Evolutionary conservation across 129 eudicot species (phyloP).

Genomic region (Chrysanthemum seticuspe): DNA sequence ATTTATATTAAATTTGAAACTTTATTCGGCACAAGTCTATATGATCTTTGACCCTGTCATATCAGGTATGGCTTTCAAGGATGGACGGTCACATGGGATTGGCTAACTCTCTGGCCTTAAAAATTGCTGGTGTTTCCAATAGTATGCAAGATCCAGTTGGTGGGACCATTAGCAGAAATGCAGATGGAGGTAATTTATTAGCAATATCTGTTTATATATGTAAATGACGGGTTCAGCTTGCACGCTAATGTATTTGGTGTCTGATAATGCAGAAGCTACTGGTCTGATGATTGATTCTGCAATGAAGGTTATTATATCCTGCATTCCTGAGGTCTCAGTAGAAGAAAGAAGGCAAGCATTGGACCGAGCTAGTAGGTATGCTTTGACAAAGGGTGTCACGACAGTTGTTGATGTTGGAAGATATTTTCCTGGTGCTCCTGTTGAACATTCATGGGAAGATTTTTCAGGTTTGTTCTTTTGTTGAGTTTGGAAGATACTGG

Average conservation of each 20-base stretch:
- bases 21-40: not conserved
- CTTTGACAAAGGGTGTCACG: slow-evolving; percentile 82
- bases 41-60: not conserved
- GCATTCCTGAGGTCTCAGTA: slow-evolving; percentile 70
- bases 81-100: slow-evolving; percentile 99
- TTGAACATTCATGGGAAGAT: slow-evolving; percentile 84
- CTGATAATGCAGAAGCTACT: slow-evolving; percentile 70
- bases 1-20: slow-evolving; percentile 12
- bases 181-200: slow-evolving; percentile 55
- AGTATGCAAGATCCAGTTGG: slow-evolving; percentile 71
- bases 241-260: slow-evolving; percentile 13
- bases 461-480: slow-evolving; percentile 60
- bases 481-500: not conserved
- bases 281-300: slow-evolving; percentile 97
- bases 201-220: not conserved
- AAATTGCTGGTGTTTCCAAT: slow-evolving; percentile 65
- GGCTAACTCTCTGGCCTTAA: slow-evolving; percentile 79
- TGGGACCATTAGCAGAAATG: slow-evolving; percentile 59
- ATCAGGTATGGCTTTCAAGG: slow-evolving; percentile 90
- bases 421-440: slow-evolving; percentile 78
- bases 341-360: slow-evolving; percentile 89
- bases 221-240: slow-evolving; percentile 12
- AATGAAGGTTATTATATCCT: slow-evolving; percentile 54
- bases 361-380: slow-evolving; percentile 71
- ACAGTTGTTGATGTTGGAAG: slow-evolving; percentile 94